Base-by-base conservation (phyloP, 1,139 yeast genomes). In the Geotrichum reessii region DNA sequence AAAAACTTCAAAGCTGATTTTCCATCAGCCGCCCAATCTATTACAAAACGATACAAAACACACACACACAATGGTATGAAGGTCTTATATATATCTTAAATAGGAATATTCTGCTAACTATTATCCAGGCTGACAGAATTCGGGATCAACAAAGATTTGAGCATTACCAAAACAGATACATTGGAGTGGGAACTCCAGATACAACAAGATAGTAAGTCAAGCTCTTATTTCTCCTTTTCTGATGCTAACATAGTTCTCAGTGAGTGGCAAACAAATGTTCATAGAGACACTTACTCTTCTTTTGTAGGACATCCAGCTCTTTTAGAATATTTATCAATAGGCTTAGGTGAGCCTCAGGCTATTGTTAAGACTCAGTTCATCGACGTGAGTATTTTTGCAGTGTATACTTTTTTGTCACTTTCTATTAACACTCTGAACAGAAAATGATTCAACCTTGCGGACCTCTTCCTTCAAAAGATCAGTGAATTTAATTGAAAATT, bases 241-340 rank as follows among this genome's bases (percentile, higher is more conserved):
- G 53, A 54, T 52, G 61, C n/a, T 21, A 9, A 47, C 66, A 52
- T 57, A 42, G 42, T 19, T 4, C 48, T 47, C 52, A 69, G 71
- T 55, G 84, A 82, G 64, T 84, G 86, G 78, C 70, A 81, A 64
- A 71, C 78, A 9, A 87, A 87, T 63, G 79, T 87, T 0, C 84
- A 83, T 55, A 76, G 87, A 63, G 98, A 95, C 69, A 83, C 95
- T 0, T 83, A 85, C 63, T 81, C 90, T 1, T 79, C 87, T 19
- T 72, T 89, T 56, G 80, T 84, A 27, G 86, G 87, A 28, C 96
- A 92, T 70, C 83, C 85, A 19, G 81, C 82, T 2, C 63, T 86
- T 58, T 70, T 89, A 51, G 81, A 83, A 63, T 88, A 88, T 67
- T 77, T 85, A 56, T 76, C 95, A n/a, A 69, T 87, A 8, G 87